Base-by-base conservation (phyloP, 1,284 basidiomycete species). In the Lentinus polychrous region DNA sequence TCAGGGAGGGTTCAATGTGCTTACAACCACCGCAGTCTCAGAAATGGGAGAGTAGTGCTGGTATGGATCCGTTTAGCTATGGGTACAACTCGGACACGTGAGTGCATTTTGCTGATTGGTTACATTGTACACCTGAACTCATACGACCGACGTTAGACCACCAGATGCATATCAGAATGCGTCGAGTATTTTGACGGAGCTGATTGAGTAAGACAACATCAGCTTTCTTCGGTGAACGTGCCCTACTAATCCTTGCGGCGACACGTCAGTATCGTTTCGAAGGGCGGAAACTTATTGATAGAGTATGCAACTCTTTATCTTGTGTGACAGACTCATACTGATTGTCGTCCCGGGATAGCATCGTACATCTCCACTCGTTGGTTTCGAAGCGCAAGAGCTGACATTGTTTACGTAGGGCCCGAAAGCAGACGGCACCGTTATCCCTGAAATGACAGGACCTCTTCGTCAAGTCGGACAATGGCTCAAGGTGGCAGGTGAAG, bases 21-120 rank as follows among this genome's bases (percentile, higher is more conserved):
- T 37, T 5, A 15, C 12, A 4, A 14, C 39, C 6, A 20, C 6
- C 27, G 10, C 33, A 79, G 43, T 66, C 72, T 0, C 61, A 63
- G 34, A 70, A 66, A 46, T 82, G 80, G 80, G 80, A 82, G 58
- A 78, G 71, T 15, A 78, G 64, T 37, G 77, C 75, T 50, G 76
- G 76, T 18, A 68, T 75, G 64, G 72, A 75, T 49, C 75, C 76
- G 0, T 65, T 58, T 45, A 74, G 71, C 46, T 77, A 72, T 38
- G 54, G 54, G 5, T 57, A 53, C 46, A 57, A 57, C 37, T 50
- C 45, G 22, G 55, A 53, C 40, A 57, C 55, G 56, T 60, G 41
- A 17, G 50, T 36, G 7, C 36, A 17, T 24, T 8, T 10, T 24
- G 27, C 23, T 17, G 17, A n/a, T 57, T 35, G 48, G 55, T 37